Evolutionary conservation across 495 filamentous ascomycete species (phyloP), one percentile per base, ranked within the genome.

Genomic region (Penicillium soppii): DNA sequence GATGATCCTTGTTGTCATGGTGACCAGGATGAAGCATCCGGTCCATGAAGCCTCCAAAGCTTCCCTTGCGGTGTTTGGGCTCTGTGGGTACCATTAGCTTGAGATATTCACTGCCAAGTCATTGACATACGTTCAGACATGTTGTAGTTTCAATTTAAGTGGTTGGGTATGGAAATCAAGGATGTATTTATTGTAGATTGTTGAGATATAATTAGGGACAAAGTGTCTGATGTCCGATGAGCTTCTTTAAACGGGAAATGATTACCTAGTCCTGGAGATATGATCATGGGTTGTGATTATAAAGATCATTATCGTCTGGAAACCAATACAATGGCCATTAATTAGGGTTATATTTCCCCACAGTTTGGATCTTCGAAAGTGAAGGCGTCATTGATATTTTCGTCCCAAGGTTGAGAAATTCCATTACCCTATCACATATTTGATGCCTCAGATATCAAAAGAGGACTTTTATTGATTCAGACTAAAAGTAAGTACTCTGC

Each of bases 21-120:
- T 44, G 39, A 1, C 35, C 40, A 9, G 33, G 49, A 12, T 52
- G 49, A 29, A 52, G 40, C 23, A 52, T 27, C 7, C 32, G 33
- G 16, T 47, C 45, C 45, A 47, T 29, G 22, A 47, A 23, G 45
- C 33, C 45, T 7, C 35, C 33, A 8, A 47, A 19, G 13, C 45
- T 39, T 38, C 30, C 32, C 21, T 39, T 38, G 22, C 35, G 45
- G 12, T 39, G 33, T 8, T 47, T 29, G 0, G 45, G 35, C 17
- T 38, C 44, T 47, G 32, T 17, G 5, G 13, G 13, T 17, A 21
- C 8, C 19, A 27, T 47, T 22, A 47, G 44, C 33, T 16, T 23
- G 21, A 27, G 10, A n/a, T 29, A 5, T 3, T 2, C 13, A 16
- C 7, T 2, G 6, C 5, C 3, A 21, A 2, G 5, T n/a, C 1